These are phyloP conservation scores for Venturia oleaginea DNA, from an alignment of 2,329 filamentous ascomycete species.

Conservation along the genomic window DNA sequence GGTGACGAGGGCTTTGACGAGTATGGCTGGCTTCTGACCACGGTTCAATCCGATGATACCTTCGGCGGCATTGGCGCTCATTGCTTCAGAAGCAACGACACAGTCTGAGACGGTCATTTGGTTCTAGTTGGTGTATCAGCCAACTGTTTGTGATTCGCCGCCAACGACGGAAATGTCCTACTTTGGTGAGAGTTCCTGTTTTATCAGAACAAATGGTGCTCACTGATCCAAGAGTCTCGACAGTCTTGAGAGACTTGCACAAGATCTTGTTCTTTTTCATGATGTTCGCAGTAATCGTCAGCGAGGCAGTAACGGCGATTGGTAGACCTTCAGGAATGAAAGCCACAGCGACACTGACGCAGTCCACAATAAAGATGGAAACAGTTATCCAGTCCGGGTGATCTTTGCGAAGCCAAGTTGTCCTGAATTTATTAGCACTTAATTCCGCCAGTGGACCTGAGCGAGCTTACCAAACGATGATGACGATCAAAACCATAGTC, in stretches of 20 bases:
- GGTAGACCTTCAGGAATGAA: constrained; percentile 70
- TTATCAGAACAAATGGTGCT: constrained; percentile 71
- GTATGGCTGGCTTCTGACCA: constrained; percentile 28
- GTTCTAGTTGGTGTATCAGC: constrained; percentile 38
- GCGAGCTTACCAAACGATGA: not conserved
- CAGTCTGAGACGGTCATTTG: constrained; percentile 66
- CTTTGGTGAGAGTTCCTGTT: constrained; percentile 58
- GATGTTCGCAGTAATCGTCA: constrained; percentile 68
- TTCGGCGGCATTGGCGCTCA: constrained; percentile 43
- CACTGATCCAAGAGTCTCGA: constrained; percentile 65
- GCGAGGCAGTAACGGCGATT: constrained; percentile 55
- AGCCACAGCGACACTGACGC: constrained; percentile 60
- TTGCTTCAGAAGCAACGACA: constrained; percentile 45
- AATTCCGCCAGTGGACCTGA: not conserved
- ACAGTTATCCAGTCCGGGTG: constrained; percentile 66
- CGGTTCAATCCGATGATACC: constrained; percentile 24
- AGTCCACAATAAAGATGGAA: constrained; percentile 61
- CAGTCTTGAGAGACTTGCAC: constrained; percentile 71
- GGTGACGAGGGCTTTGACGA: constrained; percentile 42
- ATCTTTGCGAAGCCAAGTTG: constrained; percentile 55
- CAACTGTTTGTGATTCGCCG: not conserved
- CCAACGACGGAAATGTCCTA: constrained; percentile 12
- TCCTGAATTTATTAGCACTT: constrained; percentile 37
- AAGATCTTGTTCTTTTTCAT: constrained; percentile 71
- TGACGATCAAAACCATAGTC: constrained; percentile 42